These are phyloP conservation scores for Oryza brachyantha DNA, from an alignment of 176 grass and related monocot species.

Conservation along the genomic window DNA sequence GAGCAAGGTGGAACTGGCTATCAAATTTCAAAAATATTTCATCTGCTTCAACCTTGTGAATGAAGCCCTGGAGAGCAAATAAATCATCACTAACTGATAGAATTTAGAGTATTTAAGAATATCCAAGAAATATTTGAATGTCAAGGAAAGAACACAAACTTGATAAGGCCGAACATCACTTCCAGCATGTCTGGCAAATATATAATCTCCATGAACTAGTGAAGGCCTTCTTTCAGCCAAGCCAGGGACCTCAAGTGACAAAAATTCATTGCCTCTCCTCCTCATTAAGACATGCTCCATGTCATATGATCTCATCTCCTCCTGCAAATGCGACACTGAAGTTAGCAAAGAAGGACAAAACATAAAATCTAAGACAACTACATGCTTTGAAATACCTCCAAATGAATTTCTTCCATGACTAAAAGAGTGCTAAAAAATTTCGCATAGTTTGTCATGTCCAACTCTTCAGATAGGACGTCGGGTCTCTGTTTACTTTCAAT, in stretches of 20 bases:
- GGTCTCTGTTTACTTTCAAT: constrained; percentile 59
- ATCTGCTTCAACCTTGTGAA: constrained; percentile 87
- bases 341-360: constrained; percentile 41
- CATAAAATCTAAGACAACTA: background rate
- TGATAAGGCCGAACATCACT: constrained; percentile 54
- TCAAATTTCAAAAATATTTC: constrained; percentile 88
- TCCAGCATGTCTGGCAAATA: constrained; percentile 49
- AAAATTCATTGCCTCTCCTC: constrained; percentile 46
- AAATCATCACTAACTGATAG: constrained; percentile 27
- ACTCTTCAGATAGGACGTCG: constrained; percentile 56
- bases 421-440: constrained; percentile 66
- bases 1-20: constrained; percentile 39
- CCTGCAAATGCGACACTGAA: constrained; percentile 40
- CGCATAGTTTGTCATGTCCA: constrained; percentile 63
- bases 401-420: constrained; percentile 87
- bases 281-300: constrained; percentile 73
- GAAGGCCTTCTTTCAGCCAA: constrained; percentile 86
- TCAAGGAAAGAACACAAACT: constrained; percentile 39
- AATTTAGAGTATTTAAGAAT: constrained; percentile 27
- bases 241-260: constrained; percentile 77
- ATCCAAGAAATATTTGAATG: constrained; percentile 11
- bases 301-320: constrained; percentile 79
- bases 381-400: constrained; percentile 60
- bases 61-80: constrained; percentile 61
- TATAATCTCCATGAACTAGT: constrained; percentile 67